phyloP scores from a whole-genome alignment of 176 grass and related monocot genomes.

The Oryza nivara region DNA sequence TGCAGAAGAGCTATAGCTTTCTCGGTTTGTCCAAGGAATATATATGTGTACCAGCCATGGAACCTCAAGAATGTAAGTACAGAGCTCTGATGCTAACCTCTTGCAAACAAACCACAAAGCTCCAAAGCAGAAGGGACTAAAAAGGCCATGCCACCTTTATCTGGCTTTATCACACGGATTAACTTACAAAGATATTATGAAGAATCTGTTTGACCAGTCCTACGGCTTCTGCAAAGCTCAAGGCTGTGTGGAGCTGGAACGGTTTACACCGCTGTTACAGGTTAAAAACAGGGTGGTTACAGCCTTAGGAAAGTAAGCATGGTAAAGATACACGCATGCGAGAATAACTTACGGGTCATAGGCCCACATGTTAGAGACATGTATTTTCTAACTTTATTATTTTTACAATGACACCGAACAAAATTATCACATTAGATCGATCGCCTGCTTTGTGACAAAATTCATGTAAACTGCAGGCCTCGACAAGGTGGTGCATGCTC shows the following conservation, averaged over 20 bases:
- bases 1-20: neutral
- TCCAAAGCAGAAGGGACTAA: constrained; percentile 38
- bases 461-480: neutral
- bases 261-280: constrained; percentile 1
- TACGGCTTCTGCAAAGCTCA: constrained; percentile 28
- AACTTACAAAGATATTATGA: neutral
- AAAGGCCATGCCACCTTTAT: constrained; percentile 22
- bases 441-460: neutral
- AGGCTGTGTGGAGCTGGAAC: constrained; percentile 14
- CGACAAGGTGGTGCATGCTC: neutral
- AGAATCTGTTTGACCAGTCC: constrained; percentile 46
- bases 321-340: neutral
- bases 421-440: neutral
- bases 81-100: constrained; percentile 30
- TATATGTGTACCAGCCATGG: neutral
- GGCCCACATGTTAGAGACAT: no score
- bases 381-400: neutral
- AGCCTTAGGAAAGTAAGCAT: neutral
- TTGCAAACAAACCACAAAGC: constrained; percentile 37
- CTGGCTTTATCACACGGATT: constrained; percentile 28
- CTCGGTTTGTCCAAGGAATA: constrained; percentile 29
- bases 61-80: constrained; percentile 2
- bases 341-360: no score
- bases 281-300: constrained; percentile 29
- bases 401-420: neutral